Evolutionary conservation across 257 asterid species (phyloP).

Genomic region (Plectranthus barbatus): DNA sequence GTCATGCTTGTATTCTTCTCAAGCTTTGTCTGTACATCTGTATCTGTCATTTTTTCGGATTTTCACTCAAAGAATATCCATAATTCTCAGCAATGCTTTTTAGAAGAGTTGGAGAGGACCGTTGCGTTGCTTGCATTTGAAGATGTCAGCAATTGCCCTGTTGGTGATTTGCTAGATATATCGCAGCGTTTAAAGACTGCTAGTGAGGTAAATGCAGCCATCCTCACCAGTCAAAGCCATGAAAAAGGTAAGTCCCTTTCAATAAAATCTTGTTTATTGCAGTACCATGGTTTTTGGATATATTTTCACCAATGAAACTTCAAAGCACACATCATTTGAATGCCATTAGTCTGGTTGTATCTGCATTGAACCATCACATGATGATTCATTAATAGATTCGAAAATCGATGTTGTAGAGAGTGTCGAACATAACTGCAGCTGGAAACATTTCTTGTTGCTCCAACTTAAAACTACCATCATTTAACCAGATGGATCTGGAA

Average conservation of each 20-base stretch:
- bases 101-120: slow-evolving; percentile 83
- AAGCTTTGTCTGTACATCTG: neutral
- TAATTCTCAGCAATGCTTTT: slow-evolving; percentile 47
- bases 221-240: slow-evolving; percentile 81
- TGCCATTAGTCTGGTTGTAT: neutral
- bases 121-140: slow-evolving; percentile 76
- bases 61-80: neutral
- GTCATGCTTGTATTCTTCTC: neutral
- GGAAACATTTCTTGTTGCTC: neutral
- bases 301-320: neutral
- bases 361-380: neutral
- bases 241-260: slow-evolving; percentile 60
- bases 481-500: neutral
- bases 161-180: slow-evolving; percentile 57
- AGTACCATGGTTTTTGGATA: neutral
- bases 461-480: neutral
- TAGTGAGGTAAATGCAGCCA: slow-evolving; percentile 8
- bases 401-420: neutral
- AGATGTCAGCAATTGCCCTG: slow-evolving; percentile 63
- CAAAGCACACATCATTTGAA: neutral
- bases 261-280: neutral
- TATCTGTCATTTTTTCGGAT: neutral
- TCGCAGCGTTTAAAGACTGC: slow-evolving; percentile 86
- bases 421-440: neutral
- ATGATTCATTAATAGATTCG: neutral